Evolutionary conservation across 2,329 filamentous ascomycete species (phyloP).

Genomic region (Knufia petricola): DNA sequence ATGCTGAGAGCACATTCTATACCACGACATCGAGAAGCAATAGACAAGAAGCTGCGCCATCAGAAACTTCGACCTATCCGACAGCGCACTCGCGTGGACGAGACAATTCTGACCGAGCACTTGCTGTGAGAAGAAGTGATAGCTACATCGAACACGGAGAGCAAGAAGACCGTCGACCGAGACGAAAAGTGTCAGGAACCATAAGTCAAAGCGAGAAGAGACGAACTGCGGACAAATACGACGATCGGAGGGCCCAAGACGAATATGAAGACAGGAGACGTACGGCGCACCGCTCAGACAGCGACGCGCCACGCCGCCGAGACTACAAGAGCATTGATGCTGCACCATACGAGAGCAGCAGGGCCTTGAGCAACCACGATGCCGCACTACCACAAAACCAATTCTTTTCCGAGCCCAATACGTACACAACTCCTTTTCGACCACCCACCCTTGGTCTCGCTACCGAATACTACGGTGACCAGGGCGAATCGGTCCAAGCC

Average conservation of each 20-base stretch:
- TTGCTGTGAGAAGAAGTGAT: background rate
- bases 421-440: conserved; percentile 37
- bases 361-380: conserved; percentile 27
- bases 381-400: conserved; percentile 44
- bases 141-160: background rate
- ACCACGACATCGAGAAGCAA: background rate
- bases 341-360: conserved; percentile 9
- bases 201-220: conserved; percentile 14
- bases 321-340: conserved; percentile 22
- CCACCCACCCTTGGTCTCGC: conserved; percentile 40
- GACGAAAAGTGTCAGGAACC: conserved; percentile 16
- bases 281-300: conserved; percentile 14
- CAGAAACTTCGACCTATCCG: conserved; percentile 5
- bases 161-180: background rate
- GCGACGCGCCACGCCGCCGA: conserved; percentile 10
- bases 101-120: background rate
- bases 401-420: conserved; percentile 48
- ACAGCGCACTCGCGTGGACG: background rate
- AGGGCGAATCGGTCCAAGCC: conserved; percentile 48
- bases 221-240: conserved; percentile 6
- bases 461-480: conserved; percentile 54
- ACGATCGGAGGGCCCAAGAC: conserved; percentile 11
- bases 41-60: background rate
- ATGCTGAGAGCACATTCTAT: conserved; percentile 1
- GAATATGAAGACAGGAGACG: conserved; percentile 12